Evolutionary conservation across 177 flowering plant genomes (phyloP), one percentile per base, ranked within the genome.

Genomic region (Vitis hybrid): DNA sequence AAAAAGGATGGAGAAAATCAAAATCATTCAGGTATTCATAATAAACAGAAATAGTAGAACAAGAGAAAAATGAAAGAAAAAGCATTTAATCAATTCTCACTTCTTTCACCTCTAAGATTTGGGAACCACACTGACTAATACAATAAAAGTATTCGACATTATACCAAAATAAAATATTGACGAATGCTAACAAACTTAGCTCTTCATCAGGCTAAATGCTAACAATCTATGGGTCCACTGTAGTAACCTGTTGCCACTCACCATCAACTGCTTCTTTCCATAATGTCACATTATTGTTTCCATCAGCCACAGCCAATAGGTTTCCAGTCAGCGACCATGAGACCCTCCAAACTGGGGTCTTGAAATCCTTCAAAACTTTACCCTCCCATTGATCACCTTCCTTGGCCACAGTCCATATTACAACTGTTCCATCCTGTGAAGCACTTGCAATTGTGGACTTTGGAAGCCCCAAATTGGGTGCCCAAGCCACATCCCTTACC

Each of bases 401-500:
- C 73, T 82, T 84, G 11, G 68, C 84, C 54, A 76, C 84, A 41
- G 86, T 84, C 89, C 89, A 86, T 57, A 86, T 82, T 13, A 86
- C 78, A 6, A 84, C 89, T 4, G 83, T 82, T 24, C 89, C 89
- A 61, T 84, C 87, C 70, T 86, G 87, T 0, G 89, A 86, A 49
- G 84, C 86, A 68, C 87, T 86, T 0, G 89, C 89, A 14, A 86
- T 80, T 0, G 89, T 86, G 1, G 89, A 82, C 61, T 86, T 85
- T 1, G 89, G 87, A 58, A 85, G 88, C 17, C 89, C 89, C 64
- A 86, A 74, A 67, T 84, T 86, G 24, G 89, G 87, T 10, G 89
- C 89, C 89, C 89, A 86, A 8, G 87, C 83, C 17, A 86, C 89
- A 67, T 82, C 87, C 74, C 89, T 73, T 10, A 86, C 89, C 89